Percentiles rank a stretch among this genome's conserved stretches.
These are phyloP conservation scores for Cytospora piceicola DNA, from an alignment of 2,329 filamentous ascomycete species.

Conservation along the genomic window DNA sequence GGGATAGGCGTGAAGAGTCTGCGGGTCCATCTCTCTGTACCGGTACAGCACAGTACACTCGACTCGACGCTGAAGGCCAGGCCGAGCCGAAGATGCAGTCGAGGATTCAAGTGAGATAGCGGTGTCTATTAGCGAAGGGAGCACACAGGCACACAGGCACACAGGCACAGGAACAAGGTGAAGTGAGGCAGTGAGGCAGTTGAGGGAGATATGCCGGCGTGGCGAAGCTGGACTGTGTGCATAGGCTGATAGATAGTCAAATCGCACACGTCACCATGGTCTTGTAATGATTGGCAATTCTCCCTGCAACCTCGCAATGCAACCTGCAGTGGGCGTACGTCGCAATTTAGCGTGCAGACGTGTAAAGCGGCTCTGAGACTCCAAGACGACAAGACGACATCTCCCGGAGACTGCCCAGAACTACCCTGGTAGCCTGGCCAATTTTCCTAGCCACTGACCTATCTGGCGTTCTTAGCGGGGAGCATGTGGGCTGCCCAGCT, in stretches of 20 bases:
- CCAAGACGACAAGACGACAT: too few relatives aligned
- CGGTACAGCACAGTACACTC: too few relatives aligned
- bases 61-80: neutral
- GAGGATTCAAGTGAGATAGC: too few relatives aligned
- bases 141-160: too few relatives aligned
- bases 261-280: neutral
- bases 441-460: constrained; percentile 2
- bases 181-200: neutral
- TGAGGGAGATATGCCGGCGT: too few relatives aligned
- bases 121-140: too few relatives aligned
- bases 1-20: neutral
- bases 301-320: too few relatives aligned
- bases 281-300: too few relatives aligned
- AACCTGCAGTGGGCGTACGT: neutral
- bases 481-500: neutral
- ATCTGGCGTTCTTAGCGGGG: neutral
- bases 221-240: too few relatives aligned
- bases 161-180: too few relatives aligned
- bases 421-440: too few relatives aligned
- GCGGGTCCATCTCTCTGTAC: neutral
- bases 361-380: neutral
- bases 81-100: neutral
- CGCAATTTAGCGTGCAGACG: neutral
- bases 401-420: neutral
- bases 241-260: too few relatives aligned